Base-by-base conservation (phyloP, 306 rosid genomes). In the Quercus mongolica region DNA sequence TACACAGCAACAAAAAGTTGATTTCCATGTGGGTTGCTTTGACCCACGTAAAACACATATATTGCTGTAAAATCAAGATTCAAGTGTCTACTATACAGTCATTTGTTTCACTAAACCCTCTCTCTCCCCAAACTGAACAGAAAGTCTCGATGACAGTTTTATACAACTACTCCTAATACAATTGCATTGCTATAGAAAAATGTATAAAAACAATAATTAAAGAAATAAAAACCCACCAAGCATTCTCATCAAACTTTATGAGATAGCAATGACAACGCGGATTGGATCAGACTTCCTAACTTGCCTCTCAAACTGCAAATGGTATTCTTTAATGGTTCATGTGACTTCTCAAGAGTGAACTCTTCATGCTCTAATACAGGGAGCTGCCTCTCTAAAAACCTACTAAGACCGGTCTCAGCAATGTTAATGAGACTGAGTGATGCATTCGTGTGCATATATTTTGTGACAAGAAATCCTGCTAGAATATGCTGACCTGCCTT, bases 401-500 rank as follows among this genome's bases (percentile, higher is more conserved):
- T 82, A 31, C 56, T 25, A 25, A 96, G 94, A 87, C 96, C 83
- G 6, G 89, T 85, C 81, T 84, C 93, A 0, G 93, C 90, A 64
- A 93, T 84, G 78, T 93, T 93, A 4, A 96, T 74, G 74, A 93
- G 94, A 76, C 93, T 82, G 55, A 91, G 87, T 1, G 94, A 83
- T 28, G 91, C 78, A 73, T 85, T 91, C 74, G 91, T 87, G 86
- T 89, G 97, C 98, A 90, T 90, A 76, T 83, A 88, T 82, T 90
- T 96, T 19, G 91, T 88, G 77, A 96, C 94, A 15, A 93, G 52
- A 64, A 91, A 88, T 76, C 94, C 98, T 10, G 98, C 98, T 23
- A 96, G 86, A 82, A 96, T 84, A 59, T 88, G 89, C 85, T 96
- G 98, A 86, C 86, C 96, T 56, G 94, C 93, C 86, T 85, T 93